Evolutionary conservation across 352 stramenopile genomes (phyloP).

Genomic region (Phytophthora colocasiae): DNA sequence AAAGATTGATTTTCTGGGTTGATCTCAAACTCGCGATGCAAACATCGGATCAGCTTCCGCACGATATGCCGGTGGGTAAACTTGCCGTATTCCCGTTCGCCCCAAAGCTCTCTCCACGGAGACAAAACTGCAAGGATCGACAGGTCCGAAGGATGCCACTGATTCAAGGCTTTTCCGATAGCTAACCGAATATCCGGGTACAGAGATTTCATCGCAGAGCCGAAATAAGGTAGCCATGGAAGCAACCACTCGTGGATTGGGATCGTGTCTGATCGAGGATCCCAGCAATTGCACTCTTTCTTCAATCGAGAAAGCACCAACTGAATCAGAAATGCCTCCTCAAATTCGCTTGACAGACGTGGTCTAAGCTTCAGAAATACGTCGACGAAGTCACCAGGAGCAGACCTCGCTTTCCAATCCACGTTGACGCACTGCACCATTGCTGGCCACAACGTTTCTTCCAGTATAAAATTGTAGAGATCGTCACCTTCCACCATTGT

Average conservation of each 20-base stretch:
- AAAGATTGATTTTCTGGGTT: slow-evolving; percentile 80
- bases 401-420: slow-evolving; percentile 58
- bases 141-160: slow-evolving; percentile 84
- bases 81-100: slow-evolving; percentile 81
- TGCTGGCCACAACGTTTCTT: slow-evolving; percentile 77
- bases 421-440: slow-evolving; percentile 74
- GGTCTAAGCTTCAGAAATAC: slow-evolving; percentile 58
- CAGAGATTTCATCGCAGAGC: slow-evolving; percentile 52
- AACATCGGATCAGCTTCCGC: slow-evolving; percentile 74
- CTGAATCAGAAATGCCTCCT: slow-evolving; percentile 60
- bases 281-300: slow-evolving; percentile 73
- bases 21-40: slow-evolving; percentile 85
- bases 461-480: slow-evolving; percentile 81
- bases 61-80: slow-evolving; percentile 86
- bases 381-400: slow-evolving; percentile 47
- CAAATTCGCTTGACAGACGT: slow-evolving; percentile 59
- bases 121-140: slow-evolving; percentile 68
- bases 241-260: slow-evolving; percentile 83
- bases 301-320: slow-evolving; percentile 77
- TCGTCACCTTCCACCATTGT: slow-evolving; percentile 60
- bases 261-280: slow-evolving; percentile 50
- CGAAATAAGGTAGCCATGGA: slow-evolving; percentile 67
- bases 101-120: slow-evolving; percentile 79
- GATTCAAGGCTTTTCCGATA: slow-evolving; percentile 65
- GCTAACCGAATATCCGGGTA: slow-evolving; percentile 77